phyloP scores from a whole-genome alignment of 2,329 filamentous ascomycete species.

The Cryphonectria japonica region DNA sequence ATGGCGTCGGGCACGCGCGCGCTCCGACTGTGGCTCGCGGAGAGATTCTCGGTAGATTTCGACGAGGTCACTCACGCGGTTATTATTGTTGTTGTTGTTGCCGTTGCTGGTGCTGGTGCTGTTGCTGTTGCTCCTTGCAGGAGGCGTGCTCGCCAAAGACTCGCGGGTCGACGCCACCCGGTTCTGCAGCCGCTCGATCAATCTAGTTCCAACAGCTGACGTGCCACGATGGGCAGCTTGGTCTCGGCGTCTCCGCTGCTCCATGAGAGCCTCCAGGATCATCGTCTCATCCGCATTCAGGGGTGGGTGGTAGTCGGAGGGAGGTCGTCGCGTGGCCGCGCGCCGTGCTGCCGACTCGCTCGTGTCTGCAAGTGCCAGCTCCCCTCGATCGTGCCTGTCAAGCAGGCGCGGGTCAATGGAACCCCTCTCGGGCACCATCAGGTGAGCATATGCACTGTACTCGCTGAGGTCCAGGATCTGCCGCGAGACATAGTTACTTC shows the following conservation, averaged over 20 bases:
- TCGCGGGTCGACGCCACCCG: conserved; percentile 5
- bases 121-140: neutral
- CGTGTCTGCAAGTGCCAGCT: conserved; percentile 37
- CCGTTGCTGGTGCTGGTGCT: neutral
- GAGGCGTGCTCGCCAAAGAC: neutral
- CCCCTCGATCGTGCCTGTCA: conserved; percentile 50
- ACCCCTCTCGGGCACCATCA: conserved; percentile 59
- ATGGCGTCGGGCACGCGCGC: conserved; percentile 22
- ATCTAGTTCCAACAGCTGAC: conserved; percentile 10
- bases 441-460: conserved; percentile 58
- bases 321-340: conserved; percentile 36
- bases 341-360: conserved; percentile 36
- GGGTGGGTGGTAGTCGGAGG: conserved; percentile 52
- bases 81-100: conserved; percentile 15
- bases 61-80: conserved; percentile 43
- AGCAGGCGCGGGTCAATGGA: conserved; percentile 58
- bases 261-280: conserved; percentile 60
- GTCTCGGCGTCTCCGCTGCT: conserved; percentile 56
- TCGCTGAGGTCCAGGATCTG: conserved; percentile 70
- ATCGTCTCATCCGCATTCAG: conserved; percentile 58
- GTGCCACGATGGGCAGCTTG: conserved; percentile 35
- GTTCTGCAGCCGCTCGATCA: conserved; percentile 27
- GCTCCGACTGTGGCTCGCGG: conserved; percentile 34
- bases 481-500: conserved; percentile 66
- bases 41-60: conserved; percentile 43